Evolutionary conservation across 202 grass and related monocot species (phyloP).

Genomic region (Sporobolus alterniflorus): DNA sequence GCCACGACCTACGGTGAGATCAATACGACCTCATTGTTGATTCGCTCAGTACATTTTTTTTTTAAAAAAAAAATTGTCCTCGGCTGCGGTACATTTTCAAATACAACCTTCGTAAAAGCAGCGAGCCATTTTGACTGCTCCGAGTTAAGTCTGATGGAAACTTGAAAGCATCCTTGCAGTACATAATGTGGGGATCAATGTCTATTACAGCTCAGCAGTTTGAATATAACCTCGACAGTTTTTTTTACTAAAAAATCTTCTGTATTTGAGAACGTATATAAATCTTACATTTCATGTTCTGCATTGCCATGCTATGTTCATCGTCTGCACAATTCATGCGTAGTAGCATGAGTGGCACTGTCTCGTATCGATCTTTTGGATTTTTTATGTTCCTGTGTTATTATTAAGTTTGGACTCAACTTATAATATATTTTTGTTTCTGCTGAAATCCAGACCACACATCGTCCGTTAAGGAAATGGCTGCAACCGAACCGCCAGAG

Average conservation of each 20-base stretch:
- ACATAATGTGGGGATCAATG: too few relatives aligned
- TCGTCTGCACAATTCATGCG: not conserved
- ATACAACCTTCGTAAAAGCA: not conserved
- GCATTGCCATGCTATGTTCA: too few relatives aligned
- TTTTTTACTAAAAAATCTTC: too few relatives aligned
- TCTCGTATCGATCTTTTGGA: not conserved
- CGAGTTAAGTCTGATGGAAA: too few relatives aligned
- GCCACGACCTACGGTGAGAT: conserved; percentile 41
- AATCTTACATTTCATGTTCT: too few relatives aligned
- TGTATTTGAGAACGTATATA: too few relatives aligned
- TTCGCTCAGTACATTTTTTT: too few relatives aligned
- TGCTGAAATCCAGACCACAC: conserved; percentile 62
- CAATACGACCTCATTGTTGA: not conserved
- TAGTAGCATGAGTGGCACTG: not conserved
- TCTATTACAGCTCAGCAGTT: too few relatives aligned
- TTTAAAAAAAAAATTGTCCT: too few relatives aligned
- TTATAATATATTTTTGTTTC: not conserved
- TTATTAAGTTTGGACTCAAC: not conserved
- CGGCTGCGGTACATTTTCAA: too few relatives aligned
- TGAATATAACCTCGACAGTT: too few relatives aligned
- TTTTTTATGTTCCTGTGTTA: not conserved
- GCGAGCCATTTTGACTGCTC: not conserved
- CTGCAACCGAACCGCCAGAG: conserved; percentile 68
- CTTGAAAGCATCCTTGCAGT: too few relatives aligned
- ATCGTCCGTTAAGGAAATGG: conserved; percentile 80